Evolutionary conservation across 768 basidiomycete species (phyloP), one percentile per base, ranked within the genome.

Genomic region (Mycena vitilis): DNA sequence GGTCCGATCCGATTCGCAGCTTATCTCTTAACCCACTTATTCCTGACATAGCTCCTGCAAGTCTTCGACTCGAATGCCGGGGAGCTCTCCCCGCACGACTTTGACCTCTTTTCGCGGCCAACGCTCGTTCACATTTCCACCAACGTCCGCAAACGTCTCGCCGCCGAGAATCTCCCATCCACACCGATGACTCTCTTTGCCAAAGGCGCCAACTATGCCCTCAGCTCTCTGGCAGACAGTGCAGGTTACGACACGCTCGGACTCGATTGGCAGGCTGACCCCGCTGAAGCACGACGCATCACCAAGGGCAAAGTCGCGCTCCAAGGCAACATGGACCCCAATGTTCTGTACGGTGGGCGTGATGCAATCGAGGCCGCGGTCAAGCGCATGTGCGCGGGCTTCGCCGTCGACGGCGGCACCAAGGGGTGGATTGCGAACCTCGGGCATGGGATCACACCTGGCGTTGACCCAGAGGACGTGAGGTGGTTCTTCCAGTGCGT

Each of bases 31-130:
- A 34, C 60, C 42, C n/a, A 15, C 61, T 61, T 20, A 61, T 72
- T 51, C 48, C 9, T 59, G 10, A 42, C 23, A 18, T 73, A 99
- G 96, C 84, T 98, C 53, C 84, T 99, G 7, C 98, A 99, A 88
- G 87, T 99, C 15, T 99, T 99, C 75, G 98, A 99, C 79, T 98
- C 98, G 1, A 95, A 93, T 88, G 98, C 94, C 11, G 93, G 94
- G 57, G 96, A 98, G 76, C 85, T 99, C 65, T 91, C 96, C 5
- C 95, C 92, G 2, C 82, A 94, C 75, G 94, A 98, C 77, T 99
- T 97, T 80, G 78, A 80, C 37, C 82, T 84, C 57, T 99, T 98
- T 81, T 92, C 96, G 52, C 87, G 93, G 68, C 96, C 96, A 10
- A 87, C 91, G 18, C 84, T 95, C 45, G 79, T 84, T 53, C 87